These are phyloP conservation scores for Raffaelea ambrosiae DNA, from an alignment of 2,329 filamentous ascomycete species.

Conservation along the genomic window DNA sequence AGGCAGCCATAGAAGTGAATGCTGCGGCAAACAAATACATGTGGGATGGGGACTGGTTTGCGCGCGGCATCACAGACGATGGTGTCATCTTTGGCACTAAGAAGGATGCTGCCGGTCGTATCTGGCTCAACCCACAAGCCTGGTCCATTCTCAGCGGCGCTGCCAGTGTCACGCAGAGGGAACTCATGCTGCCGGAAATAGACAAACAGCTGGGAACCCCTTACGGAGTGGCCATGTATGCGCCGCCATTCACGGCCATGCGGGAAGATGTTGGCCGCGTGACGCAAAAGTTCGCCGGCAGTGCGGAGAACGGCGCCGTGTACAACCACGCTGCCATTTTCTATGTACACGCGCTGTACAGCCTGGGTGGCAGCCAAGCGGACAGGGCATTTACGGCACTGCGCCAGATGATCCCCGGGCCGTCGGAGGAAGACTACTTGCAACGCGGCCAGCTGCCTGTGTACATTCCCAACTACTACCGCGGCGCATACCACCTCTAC, in stretches of 20 bases:
- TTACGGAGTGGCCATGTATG: slow-evolving; percentile 48
- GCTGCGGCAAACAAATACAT: slow-evolving; percentile 40
- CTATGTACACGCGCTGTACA: slow-evolving; percentile 45
- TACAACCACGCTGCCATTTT: slow-evolving; percentile 51
- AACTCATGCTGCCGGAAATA: slow-evolving; percentile 36
- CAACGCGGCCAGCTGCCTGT: slow-evolving; percentile 47
- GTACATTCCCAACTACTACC: slow-evolving; percentile 52
- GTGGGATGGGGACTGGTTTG: slow-evolving; percentile 49
- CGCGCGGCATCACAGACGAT: slow-evolving; percentile 49
- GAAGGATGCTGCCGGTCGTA: slow-evolving; percentile 41
- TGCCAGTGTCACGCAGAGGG: slow-evolving; percentile 31
- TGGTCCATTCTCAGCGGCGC: slow-evolving; percentile 48
- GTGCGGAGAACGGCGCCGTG: slow-evolving; percentile 49
- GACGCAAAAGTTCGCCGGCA: slow-evolving; percentile 48
- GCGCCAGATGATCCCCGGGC: slow-evolving; percentile 46
- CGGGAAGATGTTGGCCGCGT: slow-evolving; percentile 50
- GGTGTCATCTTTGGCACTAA: slow-evolving; percentile 42
- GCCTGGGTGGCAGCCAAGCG: slow-evolving; percentile 29
- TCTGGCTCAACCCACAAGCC: slow-evolving; percentile 50
- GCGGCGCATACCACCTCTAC: slow-evolving; percentile 37
- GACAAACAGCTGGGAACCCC: slow-evolving; percentile 44
- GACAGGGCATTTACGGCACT: slow-evolving; percentile 43
- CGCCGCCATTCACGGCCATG: slow-evolving; percentile 44
- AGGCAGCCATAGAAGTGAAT: slow-evolving; percentile 37
- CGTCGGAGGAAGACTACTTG: slow-evolving; percentile 38